These are phyloP conservation scores for Populus euphratica DNA, from an alignment of 345 rosid genomes.

Conservation along the genomic window DNA sequence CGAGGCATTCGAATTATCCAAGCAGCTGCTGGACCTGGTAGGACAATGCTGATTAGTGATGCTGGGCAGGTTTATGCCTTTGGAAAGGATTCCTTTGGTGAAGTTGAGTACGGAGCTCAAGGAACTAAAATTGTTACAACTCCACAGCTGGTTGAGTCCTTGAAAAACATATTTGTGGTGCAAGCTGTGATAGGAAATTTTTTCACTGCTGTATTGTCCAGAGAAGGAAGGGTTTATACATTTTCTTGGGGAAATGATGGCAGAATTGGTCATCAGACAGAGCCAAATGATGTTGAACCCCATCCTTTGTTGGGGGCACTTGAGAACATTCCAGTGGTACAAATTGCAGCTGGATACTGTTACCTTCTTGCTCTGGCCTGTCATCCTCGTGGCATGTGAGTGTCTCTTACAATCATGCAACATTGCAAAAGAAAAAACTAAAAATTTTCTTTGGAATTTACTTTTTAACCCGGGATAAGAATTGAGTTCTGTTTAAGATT, in stretches of 20 bases:
- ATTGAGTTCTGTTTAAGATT: not conserved
- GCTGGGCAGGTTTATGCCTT: constrained; percentile 79
- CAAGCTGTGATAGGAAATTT: constrained; percentile 89
- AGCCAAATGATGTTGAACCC: constrained; percentile 63
- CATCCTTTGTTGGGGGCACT: constrained; percentile 83
- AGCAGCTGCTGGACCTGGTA: constrained; percentile 79
- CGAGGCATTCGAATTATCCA: constrained; percentile 87
- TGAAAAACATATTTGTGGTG: constrained; percentile 76
- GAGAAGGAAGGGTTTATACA: constrained; percentile 95
- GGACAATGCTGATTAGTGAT: constrained; percentile 93
- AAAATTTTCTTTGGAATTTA: not conserved
- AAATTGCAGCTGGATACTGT: constrained; percentile 92
- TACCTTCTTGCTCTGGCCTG: constrained; percentile 91
- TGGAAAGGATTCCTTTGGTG: constrained; percentile 81
- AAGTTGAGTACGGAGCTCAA: constrained; percentile 55
- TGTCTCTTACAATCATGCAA: constrained; percentile 13
- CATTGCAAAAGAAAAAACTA: not conserved
- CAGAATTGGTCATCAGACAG: constrained; percentile 80
- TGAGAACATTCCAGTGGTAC: constrained; percentile 82
- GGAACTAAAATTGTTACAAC: constrained; percentile 60
- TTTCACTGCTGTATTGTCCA: constrained; percentile 85
- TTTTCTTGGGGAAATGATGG: constrained; percentile 85
- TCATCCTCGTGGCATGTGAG: constrained; percentile 94
- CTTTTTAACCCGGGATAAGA: not conserved
- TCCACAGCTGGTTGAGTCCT: constrained; percentile 74